Conservation (phyloP, 2,329 filamentous ascomycete genomes). For the Monosporascus cannonballus region DNA sequence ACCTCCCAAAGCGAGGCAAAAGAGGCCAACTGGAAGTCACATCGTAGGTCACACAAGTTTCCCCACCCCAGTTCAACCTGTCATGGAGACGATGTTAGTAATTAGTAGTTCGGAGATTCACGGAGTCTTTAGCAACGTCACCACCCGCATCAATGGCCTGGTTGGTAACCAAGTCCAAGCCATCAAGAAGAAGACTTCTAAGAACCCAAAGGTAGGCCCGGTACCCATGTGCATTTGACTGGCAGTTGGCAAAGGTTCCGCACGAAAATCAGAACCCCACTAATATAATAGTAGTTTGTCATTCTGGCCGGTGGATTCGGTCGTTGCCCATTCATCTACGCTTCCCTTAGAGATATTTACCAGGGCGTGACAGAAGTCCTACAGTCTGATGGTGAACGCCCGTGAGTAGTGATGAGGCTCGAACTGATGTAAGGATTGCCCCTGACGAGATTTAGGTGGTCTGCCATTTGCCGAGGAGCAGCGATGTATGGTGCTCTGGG, state of each 20-base stretch:
- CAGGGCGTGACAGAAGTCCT: neutral
- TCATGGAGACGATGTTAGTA: neutral
- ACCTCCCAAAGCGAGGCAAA: conserved; percentile 4
- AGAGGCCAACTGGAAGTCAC: neutral
- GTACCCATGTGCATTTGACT: neutral
- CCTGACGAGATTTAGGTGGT: neutral
- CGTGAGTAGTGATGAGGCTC: neutral
- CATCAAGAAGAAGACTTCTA: conserved; percentile 7
- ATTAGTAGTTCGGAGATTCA: conserved; percentile 15
- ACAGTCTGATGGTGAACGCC: neutral
- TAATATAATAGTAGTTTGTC: neutral
- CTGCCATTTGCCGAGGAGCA: neutral
- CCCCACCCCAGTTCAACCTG: conserved; percentile 1
- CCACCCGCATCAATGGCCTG: conserved; percentile 13
- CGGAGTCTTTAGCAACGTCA: conserved; percentile 16
- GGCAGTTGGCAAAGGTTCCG: no score
- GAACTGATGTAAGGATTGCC: neutral
- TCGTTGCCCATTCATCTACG: neutral
- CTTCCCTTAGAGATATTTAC: neutral
- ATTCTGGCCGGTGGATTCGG: neutral
- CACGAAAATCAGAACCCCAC: neutral
- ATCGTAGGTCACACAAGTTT: conserved; percentile 1
- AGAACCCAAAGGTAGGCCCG: conserved; percentile 20
- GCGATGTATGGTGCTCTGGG: neutral
- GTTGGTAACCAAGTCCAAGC: conserved; percentile 18